Percentiles rank a stretch among this genome's conserved stretches.
Conservation (phyloP, 805 yeast genomes). For the Candida corydali region DNA sequence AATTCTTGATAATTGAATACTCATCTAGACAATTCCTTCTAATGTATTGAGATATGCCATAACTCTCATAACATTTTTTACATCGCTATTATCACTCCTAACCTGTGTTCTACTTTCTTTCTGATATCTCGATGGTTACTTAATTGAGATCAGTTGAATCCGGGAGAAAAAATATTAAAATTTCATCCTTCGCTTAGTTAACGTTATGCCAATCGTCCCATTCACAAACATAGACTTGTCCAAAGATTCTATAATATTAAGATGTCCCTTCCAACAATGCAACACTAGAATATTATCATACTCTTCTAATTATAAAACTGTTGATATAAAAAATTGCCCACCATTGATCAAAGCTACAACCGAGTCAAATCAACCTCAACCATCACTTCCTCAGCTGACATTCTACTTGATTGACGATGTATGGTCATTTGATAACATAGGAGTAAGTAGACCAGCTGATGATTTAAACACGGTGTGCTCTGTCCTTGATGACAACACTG, state of each 20-base stretch:
- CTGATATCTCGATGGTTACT: too few species aligned
- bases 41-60: too few species aligned
- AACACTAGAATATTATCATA: slow-evolving; percentile 14
- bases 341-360: slow-evolving; percentile 19
- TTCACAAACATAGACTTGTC: slow-evolving; percentile 2
- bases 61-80: too few species aligned
- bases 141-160: too few species aligned
- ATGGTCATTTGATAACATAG: slow-evolving; percentile 80
- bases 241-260: slow-evolving; percentile 9
- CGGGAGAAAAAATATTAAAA: slow-evolving; percentile 1
- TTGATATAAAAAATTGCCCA: slow-evolving; percentile 22
- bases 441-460: slow-evolving; percentile 52
- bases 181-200: not conserved
- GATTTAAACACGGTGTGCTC: slow-evolving; percentile 12
- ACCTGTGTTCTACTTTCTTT: too few species aligned
- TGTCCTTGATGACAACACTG: slow-evolving; percentile 13
- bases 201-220: slow-evolving; percentile 5
- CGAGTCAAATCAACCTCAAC: slow-evolving; percentile 1
- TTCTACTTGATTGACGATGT: slow-evolving; percentile 52
- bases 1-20: too few species aligned
- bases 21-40: too few species aligned
- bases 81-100: too few species aligned
- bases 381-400: slow-evolving; percentile 6
- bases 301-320: slow-evolving; percentile 1
- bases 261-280: slow-evolving; percentile 20